Percentiles rank a stretch among this genome's conserved stretches.
Evolutionary conservation across 306 rosid genomes (phyloP).

Genomic region (Comarum palustre): DNA sequence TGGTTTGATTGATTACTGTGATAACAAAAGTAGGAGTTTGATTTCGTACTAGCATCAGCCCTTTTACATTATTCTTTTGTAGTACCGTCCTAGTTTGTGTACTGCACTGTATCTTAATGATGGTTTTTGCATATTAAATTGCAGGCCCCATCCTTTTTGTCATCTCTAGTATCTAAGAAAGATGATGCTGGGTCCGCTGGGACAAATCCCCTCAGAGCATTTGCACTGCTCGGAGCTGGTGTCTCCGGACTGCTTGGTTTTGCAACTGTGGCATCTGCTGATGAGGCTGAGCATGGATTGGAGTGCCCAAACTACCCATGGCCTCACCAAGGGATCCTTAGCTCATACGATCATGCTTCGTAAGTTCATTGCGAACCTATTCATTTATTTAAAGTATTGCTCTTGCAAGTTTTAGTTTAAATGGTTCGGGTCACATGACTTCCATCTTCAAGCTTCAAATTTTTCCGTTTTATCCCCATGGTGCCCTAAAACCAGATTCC

Average conservation of each 20-base stretch:
- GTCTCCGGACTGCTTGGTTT: constrained; percentile 75
- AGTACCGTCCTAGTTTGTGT: neutral
- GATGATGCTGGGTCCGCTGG: constrained; percentile 58
- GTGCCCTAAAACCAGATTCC: neutral
- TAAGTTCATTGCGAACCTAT: constrained; percentile 38
- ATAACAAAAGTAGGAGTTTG: neutral
- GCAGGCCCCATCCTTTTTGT: constrained; percentile 50
- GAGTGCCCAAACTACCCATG: constrained; percentile 89
- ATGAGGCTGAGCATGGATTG: constrained; percentile 97
- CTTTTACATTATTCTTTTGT: neutral
- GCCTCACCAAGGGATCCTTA: constrained; percentile 97
- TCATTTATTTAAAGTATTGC: neutral
- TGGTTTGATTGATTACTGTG: neutral
- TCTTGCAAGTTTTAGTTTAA: neutral
- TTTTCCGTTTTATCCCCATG: neutral
- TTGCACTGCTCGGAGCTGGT: constrained; percentile 89
- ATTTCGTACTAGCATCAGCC: neutral
- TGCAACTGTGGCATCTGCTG: constrained; percentile 77
- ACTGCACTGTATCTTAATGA: neutral
- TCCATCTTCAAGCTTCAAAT: neutral
- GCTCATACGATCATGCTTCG: constrained; percentile 98
- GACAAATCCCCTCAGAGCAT: constrained; percentile 60
- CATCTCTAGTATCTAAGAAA: constrained; percentile 55
- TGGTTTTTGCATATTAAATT: constrained; percentile 19
- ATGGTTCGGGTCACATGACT: neutral